phyloP scores from a whole-genome alignment of 2,329 filamentous ascomycete genomes.

The Cladophialophora carrionii region DNA sequence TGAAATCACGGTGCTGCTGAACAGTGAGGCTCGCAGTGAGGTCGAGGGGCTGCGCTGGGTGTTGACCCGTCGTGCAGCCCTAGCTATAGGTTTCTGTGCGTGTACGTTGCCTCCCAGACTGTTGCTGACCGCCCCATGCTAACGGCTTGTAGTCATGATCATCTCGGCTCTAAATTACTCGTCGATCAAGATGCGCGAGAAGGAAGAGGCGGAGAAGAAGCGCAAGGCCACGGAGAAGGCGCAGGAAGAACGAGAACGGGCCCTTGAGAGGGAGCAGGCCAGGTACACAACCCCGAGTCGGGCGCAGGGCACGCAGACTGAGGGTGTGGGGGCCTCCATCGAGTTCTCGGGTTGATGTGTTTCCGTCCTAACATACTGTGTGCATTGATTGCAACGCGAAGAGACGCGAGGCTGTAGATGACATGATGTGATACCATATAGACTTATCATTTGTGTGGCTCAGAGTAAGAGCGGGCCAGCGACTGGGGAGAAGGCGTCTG shows the following conservation, averaged over 20 bases:
- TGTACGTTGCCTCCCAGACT: conserved; percentile 40
- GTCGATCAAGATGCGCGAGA: conserved; percentile 44
- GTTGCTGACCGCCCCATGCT: background rate
- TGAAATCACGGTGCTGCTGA: conserved; percentile 88
- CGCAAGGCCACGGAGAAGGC: conserved; percentile 43
- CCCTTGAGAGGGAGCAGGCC: conserved; percentile 11
- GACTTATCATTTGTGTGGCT: background rate
- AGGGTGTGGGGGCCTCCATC: conserved; percentile 1
- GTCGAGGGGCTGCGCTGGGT: conserved; percentile 93
- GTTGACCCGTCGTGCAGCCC: conserved; percentile 65
- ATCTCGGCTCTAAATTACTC: conserved; percentile 53
- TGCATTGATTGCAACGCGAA: background rate
- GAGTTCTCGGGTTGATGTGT: conserved; percentile 12
- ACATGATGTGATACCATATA: background rate
- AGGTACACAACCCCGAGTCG: conserved; percentile 29
- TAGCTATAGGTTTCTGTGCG: conserved; percentile 59
- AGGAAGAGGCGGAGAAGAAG: conserved; percentile 44
- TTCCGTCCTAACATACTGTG: background rate
- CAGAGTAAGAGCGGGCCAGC: background rate
- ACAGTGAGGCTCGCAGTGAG: conserved; percentile 86
- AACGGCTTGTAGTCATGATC: conserved; percentile 48
- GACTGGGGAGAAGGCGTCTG: background rate
- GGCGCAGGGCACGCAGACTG: conserved; percentile 34
- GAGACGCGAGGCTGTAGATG: background rate
- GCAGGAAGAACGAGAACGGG: conserved; percentile 30